A percentile compares a stretch with the other conserved stretches of the same genome.
These are phyloP conservation scores for Naegleria gruberi DNA, from an alignment of 208 protist genomes.

Conservation along the genomic window DNA sequence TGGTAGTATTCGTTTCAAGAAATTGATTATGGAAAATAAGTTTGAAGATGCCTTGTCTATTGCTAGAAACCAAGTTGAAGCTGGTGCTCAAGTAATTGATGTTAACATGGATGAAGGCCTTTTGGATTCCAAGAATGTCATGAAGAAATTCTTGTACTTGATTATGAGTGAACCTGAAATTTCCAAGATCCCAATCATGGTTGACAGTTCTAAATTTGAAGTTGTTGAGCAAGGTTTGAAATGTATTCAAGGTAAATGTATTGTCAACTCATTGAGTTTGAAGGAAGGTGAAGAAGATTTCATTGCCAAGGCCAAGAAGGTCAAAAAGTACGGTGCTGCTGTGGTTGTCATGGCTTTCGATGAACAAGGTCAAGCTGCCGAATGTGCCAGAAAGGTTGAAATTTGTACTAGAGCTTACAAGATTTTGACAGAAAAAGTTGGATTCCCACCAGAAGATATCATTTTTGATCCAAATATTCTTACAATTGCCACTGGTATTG, in stretches of 20 bases:
- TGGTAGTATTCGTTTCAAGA: slow-evolving; percentile 81
- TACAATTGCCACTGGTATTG: slow-evolving; percentile 89
- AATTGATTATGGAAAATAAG: slow-evolving; percentile 78
- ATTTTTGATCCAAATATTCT: slow-evolving; percentile 96
- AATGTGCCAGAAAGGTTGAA: slow-evolving; percentile 64
- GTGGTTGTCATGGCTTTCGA: slow-evolving; percentile 88
- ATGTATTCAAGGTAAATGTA: slow-evolving; percentile 86
- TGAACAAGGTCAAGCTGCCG: slow-evolving; percentile 85
- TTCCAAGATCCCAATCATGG: slow-evolving; percentile 80
- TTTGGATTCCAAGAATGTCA: slow-evolving; percentile 74
- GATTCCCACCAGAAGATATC: slow-evolving; percentile 81
- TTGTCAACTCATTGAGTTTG: slow-evolving; percentile 91
- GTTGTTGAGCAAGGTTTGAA: slow-evolving; percentile 82
- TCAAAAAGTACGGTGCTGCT: slow-evolving; percentile 79
- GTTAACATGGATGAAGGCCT: slow-evolving; percentile 95
- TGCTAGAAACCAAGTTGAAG: slow-evolving; percentile 71
- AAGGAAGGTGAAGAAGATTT: slow-evolving; percentile 91
- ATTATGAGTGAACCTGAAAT: slow-evolving; percentile 86
- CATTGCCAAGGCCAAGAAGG: slow-evolving; percentile 68
- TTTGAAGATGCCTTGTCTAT: slow-evolving; percentile 64
- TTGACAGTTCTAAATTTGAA: slow-evolving; percentile 91
- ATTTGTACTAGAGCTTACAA: slow-evolving; percentile 89
- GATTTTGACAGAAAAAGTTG: slow-evolving; percentile 59
- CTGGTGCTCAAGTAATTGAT: slow-evolving; percentile 90
- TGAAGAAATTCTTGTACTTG: slow-evolving; percentile 82